These are phyloP conservation scores for Xylaria multiplex DNA, from an alignment of 2,329 filamentous ascomycete genomes.

Conservation along the genomic window DNA sequence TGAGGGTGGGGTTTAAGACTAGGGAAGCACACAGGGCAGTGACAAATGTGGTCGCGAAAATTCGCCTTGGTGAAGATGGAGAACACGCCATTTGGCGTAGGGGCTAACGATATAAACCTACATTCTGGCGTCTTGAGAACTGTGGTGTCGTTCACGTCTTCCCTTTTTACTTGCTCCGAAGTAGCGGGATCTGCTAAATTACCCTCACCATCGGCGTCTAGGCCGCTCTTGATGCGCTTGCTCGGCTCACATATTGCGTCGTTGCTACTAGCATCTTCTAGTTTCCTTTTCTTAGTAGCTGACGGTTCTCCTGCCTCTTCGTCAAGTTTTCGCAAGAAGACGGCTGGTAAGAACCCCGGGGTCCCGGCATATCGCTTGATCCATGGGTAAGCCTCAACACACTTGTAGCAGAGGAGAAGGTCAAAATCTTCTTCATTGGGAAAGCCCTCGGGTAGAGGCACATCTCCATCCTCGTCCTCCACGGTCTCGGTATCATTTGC, in stretches of 20 bases:
- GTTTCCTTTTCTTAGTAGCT: constrained; percentile 72
- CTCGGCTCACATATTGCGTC: constrained; percentile 48
- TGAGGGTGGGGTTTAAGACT: constrained; percentile 76
- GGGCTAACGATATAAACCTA: constrained; percentile 70
- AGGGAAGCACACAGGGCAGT: constrained; percentile 82
- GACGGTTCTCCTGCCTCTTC: constrained; percentile 27
- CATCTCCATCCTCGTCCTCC: constrained; percentile 65
- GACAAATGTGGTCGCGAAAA: constrained; percentile 86
- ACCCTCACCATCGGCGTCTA: constrained; percentile 28
- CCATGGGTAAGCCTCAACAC: constrained; percentile 88
- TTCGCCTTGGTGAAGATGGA: constrained; percentile 83
- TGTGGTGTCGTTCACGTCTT: constrained; percentile 38
- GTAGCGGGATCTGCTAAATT: constrained; percentile 17
- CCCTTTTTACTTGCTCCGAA: constrained; percentile 36
- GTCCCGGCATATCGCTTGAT: constrained; percentile 87
- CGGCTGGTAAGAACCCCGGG: constrained; percentile 79
- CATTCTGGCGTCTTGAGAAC: constrained; percentile 53
- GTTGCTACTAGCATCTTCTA: constrained; percentile 60
- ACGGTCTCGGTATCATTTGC: constrained; percentile 44
- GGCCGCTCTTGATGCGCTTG: constrained; percentile 65
- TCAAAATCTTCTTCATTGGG: constrained; percentile 91
- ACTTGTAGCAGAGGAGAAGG: constrained; percentile 92
- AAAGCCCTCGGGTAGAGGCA: constrained; percentile 84
- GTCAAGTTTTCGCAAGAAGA: constrained; percentile 60
- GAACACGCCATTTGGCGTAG: constrained; percentile 67